Evolutionary conservation across 768 basidiomycete genomes (phyloP).

Genomic region (Strobilomyces echinocephalus): DNA sequence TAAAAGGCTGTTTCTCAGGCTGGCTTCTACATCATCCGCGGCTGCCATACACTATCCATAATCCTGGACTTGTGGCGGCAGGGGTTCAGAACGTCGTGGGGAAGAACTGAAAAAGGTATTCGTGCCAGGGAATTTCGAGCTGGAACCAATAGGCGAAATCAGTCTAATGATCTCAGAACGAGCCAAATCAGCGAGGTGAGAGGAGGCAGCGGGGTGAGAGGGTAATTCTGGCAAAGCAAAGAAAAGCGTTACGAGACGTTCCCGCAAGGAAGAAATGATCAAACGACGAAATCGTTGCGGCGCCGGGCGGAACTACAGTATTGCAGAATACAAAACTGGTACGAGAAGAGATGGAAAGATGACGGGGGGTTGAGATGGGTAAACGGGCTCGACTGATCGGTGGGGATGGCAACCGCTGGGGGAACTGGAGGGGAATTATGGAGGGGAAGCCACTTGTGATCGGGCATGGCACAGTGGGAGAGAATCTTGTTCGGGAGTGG

Average conservation of each 20-base stretch:
- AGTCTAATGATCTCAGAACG: constrained; percentile 14
- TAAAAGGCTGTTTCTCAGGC: constrained; percentile 6
- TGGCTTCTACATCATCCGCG: constrained; percentile 3
- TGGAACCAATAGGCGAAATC: constrained; percentile 11
- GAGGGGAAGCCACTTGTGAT: constrained; percentile 4
- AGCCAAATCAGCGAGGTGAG: constrained; percentile 10
- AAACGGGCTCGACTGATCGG: constrained; percentile 6
- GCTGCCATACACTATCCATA: constrained; percentile 3
- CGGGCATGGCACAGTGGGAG: constrained; percentile 16
- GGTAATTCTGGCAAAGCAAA: background rate
- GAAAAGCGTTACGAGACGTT: constrained; percentile 3
- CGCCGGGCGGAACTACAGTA: constrained; percentile 16
- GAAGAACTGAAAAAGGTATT: background rate
- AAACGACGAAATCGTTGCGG: constrained; percentile 3
- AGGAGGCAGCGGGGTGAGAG: constrained; percentile 15
- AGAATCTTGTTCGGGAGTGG: constrained; percentile 4
- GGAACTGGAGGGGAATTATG: background rate
- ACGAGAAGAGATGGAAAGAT: background rate
- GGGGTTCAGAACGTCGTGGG: background rate
- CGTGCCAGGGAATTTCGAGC: background rate
- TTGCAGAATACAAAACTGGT: background rate
- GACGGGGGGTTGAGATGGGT: background rate
- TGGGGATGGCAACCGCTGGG: constrained; percentile 2
- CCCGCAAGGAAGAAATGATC: background rate
- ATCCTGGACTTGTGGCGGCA: background rate